A percentile compares a stretch with the other conserved stretches of the same genome.
Evolutionary conservation across 768 basidiomycete species (phyloP).

Genomic region (Crassisporium funariophilum): DNA sequence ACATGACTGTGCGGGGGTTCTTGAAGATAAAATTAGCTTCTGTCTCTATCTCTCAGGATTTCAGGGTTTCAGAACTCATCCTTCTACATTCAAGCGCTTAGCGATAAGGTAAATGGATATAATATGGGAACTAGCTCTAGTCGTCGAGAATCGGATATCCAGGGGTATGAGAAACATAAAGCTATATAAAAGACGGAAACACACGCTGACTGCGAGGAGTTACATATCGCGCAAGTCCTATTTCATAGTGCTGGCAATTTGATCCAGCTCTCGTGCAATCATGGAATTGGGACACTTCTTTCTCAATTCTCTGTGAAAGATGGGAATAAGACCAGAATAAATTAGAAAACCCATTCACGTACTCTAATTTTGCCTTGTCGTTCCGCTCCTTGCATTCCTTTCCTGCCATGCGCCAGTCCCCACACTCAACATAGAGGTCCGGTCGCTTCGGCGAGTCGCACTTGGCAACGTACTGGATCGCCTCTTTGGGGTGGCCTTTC

Average conservation of each 20-base stretch:
- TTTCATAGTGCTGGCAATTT: conserved; percentile 65
- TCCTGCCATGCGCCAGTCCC: conserved; percentile 88
- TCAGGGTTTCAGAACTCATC: no score
- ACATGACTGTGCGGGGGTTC: no score
- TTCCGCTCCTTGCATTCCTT: conserved; percentile 88
- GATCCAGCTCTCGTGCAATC: conserved; percentile 77
- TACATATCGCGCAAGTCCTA: conserved; percentile 31
- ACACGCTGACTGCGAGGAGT: conserved; percentile 10
- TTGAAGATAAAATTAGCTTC: no score
- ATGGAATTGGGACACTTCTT: conserved; percentile 79
- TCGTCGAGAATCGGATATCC: no score
- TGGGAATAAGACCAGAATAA: conserved; percentile 6
- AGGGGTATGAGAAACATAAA: conserved; percentile 11
- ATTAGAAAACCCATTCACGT: conserved; percentile 35
- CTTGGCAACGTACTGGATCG: conserved; percentile 71
- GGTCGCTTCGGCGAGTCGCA: conserved; percentile 84
- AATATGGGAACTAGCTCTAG: no score
- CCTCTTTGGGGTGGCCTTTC: conserved; percentile 76
- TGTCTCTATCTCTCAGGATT: no score
- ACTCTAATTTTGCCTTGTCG: conserved; percentile 87
- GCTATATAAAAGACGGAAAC: conserved; percentile 10
- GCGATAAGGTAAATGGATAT: no score
- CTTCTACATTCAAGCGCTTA: no score
- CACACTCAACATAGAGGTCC: conserved; percentile 88
- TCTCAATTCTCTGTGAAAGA: conserved; percentile 59